A percentile compares a stretch with the other conserved stretches of the same genome.
phyloP scores from a whole-genome alignment of 257 asterid genomes.

The Gynochthodes officinalis region DNA sequence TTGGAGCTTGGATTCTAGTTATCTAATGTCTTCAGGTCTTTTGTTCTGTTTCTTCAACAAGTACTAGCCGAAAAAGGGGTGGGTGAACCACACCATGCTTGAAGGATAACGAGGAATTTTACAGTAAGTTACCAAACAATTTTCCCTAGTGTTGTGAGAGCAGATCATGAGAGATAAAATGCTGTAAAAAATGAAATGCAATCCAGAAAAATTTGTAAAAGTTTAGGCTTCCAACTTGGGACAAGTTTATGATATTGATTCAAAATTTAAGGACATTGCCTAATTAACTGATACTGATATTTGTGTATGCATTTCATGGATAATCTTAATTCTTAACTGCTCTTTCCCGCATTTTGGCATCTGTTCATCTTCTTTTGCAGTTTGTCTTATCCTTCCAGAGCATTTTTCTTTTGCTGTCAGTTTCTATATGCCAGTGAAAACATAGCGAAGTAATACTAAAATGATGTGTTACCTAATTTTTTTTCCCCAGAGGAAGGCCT shows the following conservation, averaged over 20 bases:
- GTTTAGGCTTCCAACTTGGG: not conserved
- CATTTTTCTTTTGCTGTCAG: constrained; percentile 1
- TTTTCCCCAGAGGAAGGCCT: constrained; percentile 83
- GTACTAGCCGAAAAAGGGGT: not conserved
- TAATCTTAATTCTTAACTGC: not conserved
- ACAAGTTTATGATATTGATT: not conserved
- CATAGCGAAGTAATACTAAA: not conserved
- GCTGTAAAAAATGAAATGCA: not conserved
- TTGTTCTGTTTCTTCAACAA: not conserved
- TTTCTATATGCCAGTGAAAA: not conserved
- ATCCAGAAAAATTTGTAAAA: not conserved
- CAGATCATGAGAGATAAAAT: not conserved
- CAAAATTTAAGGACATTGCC: not conserved
- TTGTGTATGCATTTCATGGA: not conserved
- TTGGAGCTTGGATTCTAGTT: constrained; percentile 5
- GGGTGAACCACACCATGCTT: constrained; percentile 8
- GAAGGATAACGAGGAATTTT: constrained; percentile 1
- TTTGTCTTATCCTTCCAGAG: not conserved
- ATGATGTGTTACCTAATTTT: constrained; percentile 8
- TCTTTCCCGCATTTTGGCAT: not conserved
- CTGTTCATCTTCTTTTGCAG: constrained; percentile 1
- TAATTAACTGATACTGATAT: not conserved
- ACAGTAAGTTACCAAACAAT: not conserved
- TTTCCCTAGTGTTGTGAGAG: not conserved
- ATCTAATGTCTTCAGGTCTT: constrained; percentile 6